Evolutionary conservation across 1,139 yeast species (phyloP), one percentile per base, ranked within the genome.

Genomic region (Zygoascus sp.): DNA sequence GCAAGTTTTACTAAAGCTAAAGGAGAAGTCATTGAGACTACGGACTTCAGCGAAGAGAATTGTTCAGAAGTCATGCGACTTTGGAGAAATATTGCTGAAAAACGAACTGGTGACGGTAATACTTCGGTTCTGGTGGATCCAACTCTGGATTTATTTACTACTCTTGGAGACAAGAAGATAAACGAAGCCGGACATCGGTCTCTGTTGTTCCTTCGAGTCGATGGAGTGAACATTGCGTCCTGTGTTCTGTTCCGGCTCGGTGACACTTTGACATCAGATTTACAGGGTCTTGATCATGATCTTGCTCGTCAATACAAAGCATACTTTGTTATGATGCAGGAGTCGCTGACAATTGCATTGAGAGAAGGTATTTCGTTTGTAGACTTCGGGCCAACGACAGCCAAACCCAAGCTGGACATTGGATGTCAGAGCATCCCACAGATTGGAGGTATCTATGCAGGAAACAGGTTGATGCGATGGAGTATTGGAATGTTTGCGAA

Each of bases 321-420:
- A 2, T 72, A 72, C 51, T 72, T 72, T 55, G 76, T 72, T 22
- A 72, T 72, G 76, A 72, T 72, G 76, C 76, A 72, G 57, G 67
- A 69, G 46, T 72, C 71, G 13, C 69, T 72, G 25, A 60, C 62
- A 17, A 69, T 71, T 27, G 76, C 75, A 0, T 50, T 72, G 40
- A 58, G 61, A 41, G 73, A 69, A 47, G 69, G 70, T 2, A 61
- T 66, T 23, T 56, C 62, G 20, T 72, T 70, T 58, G 74, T 72
- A 22, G 76, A 72, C 51, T 72, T 72, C 53, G 75, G 75, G 5
- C 68, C 68, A 1, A 64, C 68, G 7, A 64, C 68, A 2, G 54
- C 65, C 4, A 70, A 69, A 47, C 72, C 76, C 6, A 71, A 71
- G 55, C 59, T 66, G 46, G 72, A 70, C 32, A 71, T 72, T 51